Evolutionary conservation across 805 yeast genomes (phyloP).

Genomic region (Maudiozyma barnettii): DNA sequence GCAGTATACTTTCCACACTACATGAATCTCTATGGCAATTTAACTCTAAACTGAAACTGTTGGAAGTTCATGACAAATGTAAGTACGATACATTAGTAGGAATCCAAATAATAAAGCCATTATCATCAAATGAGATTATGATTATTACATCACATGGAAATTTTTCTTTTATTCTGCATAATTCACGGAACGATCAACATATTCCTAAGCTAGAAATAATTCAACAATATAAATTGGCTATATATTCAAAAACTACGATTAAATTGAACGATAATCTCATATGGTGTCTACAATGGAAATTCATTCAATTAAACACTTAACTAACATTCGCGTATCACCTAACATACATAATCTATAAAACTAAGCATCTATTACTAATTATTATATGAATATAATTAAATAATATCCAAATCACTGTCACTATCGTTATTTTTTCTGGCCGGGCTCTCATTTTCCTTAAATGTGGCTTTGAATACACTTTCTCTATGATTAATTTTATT

Average conservation of each 20-base stretch:
- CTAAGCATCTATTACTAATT: background rate
- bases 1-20: background rate
- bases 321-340: too few species aligned
- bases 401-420: constrained; percentile 28
- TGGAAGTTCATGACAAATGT: background rate
- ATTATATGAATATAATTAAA: constrained; percentile 5
- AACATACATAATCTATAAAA: background rate
- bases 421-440: constrained; percentile 5
- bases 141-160: background rate
- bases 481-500: constrained; percentile 24
- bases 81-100: constrained; percentile 1
- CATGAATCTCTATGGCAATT: background rate
- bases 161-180: background rate
- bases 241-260: constrained; percentile 5
- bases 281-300: constrained; percentile 11
- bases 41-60: background rate
- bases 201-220: background rate
- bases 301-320: constrained; percentile 1
- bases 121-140: constrained; percentile 1
- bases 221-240: constrained; percentile 1
- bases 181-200: background rate
- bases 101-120: background rate
- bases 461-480: constrained; percentile 23
- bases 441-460: constrained; percentile 11
- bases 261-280: constrained; percentile 1